Base-by-base conservation (phyloP, 2,329 filamentous ascomycete species). In the Fusarium dimerum region DNA sequence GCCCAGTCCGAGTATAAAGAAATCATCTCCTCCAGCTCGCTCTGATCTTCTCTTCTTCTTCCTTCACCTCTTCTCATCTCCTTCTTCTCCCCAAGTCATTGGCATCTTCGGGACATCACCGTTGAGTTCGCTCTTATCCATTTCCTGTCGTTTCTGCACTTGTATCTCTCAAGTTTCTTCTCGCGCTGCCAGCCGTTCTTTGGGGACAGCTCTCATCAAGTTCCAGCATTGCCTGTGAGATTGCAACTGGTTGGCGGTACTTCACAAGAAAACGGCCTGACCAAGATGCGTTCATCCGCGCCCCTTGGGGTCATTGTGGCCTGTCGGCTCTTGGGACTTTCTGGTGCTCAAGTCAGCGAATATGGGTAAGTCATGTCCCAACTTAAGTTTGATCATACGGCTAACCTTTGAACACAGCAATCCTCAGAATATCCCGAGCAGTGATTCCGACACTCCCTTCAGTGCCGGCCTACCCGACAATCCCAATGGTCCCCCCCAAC, bases 261-360 rank as follows among this genome's bases (percentile, higher is more conserved):
- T 40, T 40, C 32, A 48, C 39, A 17, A 43, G 42, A 48, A 56
- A 53, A 47, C 43, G 16, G 46, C 36, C 50, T 47, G 47, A 47
- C 44, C 62, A 69, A 59, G 61, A 78, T 78, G 76, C 75, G 73
- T 65, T 61, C 66, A 49, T 53, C 57, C 54, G 61, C 67, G 43
- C 66, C 70, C 52, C 55, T 77, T 53, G 65, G 68, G 57, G 66
- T 66, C 63, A 48, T 77, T 43, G 53, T 66, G 60, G 70, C 69
- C 60, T 55, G 71, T 51, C 66, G 70, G 50, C 65, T 74, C 54
- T 47, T 75, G 46, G 59, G 66, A 9, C 56, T 61, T 32, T 63
- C 66, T 43, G 56, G 62, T 41, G 70, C 67, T n/a, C 69, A 71
- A 47, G 63, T 66, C 32, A 65, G 65, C 36, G 62, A 61, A 42